Evolutionary conservation across 2,329 filamentous ascomycete genomes (phyloP), one percentile per base, ranked within the genome.

Genomic region (Ciborinia camelliae): DNA sequence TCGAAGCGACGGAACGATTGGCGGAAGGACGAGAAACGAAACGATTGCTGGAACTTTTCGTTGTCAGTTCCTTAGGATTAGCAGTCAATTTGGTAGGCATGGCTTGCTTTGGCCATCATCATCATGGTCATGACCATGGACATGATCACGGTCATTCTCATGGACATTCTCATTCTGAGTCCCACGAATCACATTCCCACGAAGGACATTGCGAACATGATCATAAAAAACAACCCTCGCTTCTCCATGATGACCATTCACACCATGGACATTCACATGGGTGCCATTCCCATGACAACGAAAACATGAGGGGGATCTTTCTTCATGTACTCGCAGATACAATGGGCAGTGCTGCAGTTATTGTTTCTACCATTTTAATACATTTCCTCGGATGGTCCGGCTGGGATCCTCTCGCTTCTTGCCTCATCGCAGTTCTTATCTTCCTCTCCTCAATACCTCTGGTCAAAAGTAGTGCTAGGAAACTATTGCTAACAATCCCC

Each of bases 271-370:
- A 47, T 20, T 58, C 54, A 23, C 63, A 65, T 20, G 68, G 66
- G 23, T 71, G 69, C 48, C 73, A 73, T 61, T 71, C 70, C n/a
- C 90, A 93, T 73, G 90, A 92, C 67, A 97, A 97, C 76, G 95
- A 99, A 73, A 99, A 99, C 75, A 97, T 99, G 93, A 86, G 95
- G 71, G 95, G 95, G 15, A 98, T 99, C 70, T 99, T 96, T 77
- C 81, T 99, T 26, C 95, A 99, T 74, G 91, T 99, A 59, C 82
- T 98, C 35, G 95, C 95, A 7, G 95, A 99, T 75, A 96, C 95
- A 0, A 86, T 98, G 37, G 95, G 95, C 32, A 97, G 93, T 63
- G 90, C 93, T 1, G 95, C 95, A 0, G 95, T 99, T 55, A 97
- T 99, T 67, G 86, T 92, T 41, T 97, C 92, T 9, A 99, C 95